These are phyloP conservation scores for Botryotinia calthae DNA, from an alignment of 2,329 filamentous ascomycete species.

Conservation along the genomic window DNA sequence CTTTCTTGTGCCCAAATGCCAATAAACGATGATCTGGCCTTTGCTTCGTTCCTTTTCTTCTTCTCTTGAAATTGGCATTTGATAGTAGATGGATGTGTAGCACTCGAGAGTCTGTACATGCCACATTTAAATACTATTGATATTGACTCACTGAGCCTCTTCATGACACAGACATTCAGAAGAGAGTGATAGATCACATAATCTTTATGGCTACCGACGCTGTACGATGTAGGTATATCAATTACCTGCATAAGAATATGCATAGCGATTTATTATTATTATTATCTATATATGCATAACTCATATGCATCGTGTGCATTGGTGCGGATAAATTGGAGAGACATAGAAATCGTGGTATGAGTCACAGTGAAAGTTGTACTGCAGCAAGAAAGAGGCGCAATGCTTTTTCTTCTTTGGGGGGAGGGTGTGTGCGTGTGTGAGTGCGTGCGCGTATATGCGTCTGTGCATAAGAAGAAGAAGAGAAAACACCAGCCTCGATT, in stretches of 20 bases:
- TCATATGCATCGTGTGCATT: not conserved
- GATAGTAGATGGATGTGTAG: too few species aligned
- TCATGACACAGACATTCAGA: not conserved
- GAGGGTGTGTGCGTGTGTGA: too few species aligned
- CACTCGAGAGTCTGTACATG: too few species aligned
- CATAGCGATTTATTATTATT: too few species aligned
- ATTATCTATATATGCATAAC: too few species aligned
- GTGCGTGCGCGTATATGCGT: too few species aligned
- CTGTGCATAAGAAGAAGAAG: too few species aligned
- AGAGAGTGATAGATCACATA: not conserved
- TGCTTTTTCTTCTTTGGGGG: not conserved
- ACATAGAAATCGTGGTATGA: not conserved
- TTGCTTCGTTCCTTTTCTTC: not conserved
- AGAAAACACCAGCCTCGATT: not conserved
- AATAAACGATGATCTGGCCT: constrained; percentile 13
- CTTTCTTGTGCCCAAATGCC: not conserved
- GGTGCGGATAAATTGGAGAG: not conserved
- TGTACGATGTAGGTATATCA: not conserved
- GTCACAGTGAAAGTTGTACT: not conserved
- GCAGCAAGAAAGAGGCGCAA: constrained; percentile 8
- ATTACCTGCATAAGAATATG: not conserved
- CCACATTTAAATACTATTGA: too few species aligned
- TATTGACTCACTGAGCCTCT: not conserved
- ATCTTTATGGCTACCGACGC: not conserved
- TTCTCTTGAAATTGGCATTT: not conserved